Evolutionary conservation across 352 stramenopile species (phyloP), one percentile per base, ranked within the genome.

Genomic region (Globisporangium nagaii): DNA sequence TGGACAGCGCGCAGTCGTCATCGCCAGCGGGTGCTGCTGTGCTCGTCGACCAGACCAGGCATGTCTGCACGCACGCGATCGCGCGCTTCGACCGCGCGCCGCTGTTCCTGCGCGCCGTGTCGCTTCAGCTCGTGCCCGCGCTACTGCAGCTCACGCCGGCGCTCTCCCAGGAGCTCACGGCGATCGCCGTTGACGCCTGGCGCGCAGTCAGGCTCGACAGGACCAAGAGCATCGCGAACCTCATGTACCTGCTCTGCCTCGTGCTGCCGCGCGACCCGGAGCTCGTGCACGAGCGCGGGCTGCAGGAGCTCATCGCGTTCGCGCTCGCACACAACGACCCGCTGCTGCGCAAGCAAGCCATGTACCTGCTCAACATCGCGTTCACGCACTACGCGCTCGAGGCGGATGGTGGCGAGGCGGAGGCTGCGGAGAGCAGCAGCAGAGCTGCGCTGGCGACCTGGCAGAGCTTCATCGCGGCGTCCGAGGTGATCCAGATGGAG

Each of bases 401-500:
- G 4, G 51, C 22, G 48, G 27, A 43, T 15, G 19, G 24, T 37
- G 15, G 25, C 41, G 42, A 37, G 15, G 40, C 31, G 8, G 35
- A 46, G 13, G 15, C 25, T 6, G 57, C 58, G n/a, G 24, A 43
- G n/a, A n/a, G n/a, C n/a, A n/a, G n/a, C n/a, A n/a, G n/a, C 13
- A 24, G 19, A 22, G 24, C 24, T n/a, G 24, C 28, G 6, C 30
- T 71, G 13, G 34, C 31, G 31, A 73, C 60, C 19, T 93, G 84
- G 84, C 69, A 81, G 58, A 84, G 66, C 50, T 93, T 90, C 31
- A 53, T 93, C 36, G 73, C 74, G 1, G 79, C 75, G 3, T 90
- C 80, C 1, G 79, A 93, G 22, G 80, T 93, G 12, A 88, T 93
- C 35, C 79, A 92, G 51, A 82, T 90, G 63, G 81, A 93, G 41